phyloP scores from a whole-genome alignment of 2,329 filamentous ascomycete genomes.

The Xylariaceae sp. region DNA sequence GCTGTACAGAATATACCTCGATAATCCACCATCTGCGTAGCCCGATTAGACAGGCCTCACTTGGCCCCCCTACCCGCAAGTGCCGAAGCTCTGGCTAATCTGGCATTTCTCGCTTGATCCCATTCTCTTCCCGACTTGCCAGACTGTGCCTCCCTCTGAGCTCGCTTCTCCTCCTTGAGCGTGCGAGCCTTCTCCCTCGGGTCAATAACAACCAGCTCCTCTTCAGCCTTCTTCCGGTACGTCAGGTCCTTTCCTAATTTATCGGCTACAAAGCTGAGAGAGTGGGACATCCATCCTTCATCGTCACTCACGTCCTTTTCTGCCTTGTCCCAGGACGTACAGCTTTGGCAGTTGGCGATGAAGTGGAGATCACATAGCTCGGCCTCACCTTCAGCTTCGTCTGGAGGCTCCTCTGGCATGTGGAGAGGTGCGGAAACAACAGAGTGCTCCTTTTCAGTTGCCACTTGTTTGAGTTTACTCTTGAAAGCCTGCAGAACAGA shows the following conservation, averaged over 20 bases:
- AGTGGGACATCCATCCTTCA: conserved; percentile 79
- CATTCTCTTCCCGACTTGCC: conserved; percentile 50
- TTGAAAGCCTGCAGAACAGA: conserved; percentile 75
- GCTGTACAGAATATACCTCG: too few relatives aligned
- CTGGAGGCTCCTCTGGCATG: conserved; percentile 24
- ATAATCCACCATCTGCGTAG: too few relatives aligned
- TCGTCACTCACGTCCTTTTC: conserved; percentile 49
- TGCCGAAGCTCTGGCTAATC: conserved; percentile 48
- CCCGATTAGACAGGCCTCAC: too few relatives aligned
- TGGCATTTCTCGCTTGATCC: conserved; percentile 54
- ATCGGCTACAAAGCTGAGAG: conserved; percentile 81
- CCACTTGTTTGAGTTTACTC: conserved; percentile 60
- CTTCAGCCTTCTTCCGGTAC: conserved; percentile 86
- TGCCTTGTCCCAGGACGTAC: conserved; percentile 72
- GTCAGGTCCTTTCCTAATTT: conserved; percentile 84
- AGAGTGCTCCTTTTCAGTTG: conserved; percentile 31
- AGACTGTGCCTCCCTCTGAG: conserved; percentile 49
- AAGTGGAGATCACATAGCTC: conserved; percentile 89
- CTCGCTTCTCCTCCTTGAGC: conserved; percentile 59
- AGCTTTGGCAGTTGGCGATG: conserved; percentile 91
- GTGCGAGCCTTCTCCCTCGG: conserved; percentile 75
- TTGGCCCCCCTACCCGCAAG: conserved; percentile 52
- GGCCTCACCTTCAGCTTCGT: conserved; percentile 59
- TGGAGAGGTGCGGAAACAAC: conserved; percentile 15
- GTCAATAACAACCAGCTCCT: conserved; percentile 90